These are phyloP conservation scores for Cladosporium oxysporum DNA, from an alignment of 2,329 filamentous ascomycete genomes.

Conservation along the genomic window DNA sequence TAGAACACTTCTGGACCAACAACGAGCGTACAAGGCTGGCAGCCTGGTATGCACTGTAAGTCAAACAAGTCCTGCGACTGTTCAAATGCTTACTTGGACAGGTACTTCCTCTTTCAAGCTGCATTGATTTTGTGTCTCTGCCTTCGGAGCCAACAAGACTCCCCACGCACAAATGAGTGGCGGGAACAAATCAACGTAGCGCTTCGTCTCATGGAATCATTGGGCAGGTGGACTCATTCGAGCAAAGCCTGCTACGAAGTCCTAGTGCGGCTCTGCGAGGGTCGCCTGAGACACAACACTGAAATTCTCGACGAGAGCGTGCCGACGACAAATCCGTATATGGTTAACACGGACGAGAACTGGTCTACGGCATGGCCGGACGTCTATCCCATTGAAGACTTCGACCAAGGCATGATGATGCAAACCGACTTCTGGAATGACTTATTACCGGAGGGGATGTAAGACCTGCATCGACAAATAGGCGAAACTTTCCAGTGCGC, in stretches of 20 bases:
- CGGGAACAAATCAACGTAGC: constrained; percentile 44
- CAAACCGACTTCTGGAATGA: background rate
- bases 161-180: constrained; percentile 43
- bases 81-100: background rate
- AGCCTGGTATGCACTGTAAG: constrained; percentile 51
- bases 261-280: background rate
- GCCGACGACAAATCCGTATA: background rate
- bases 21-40: constrained; percentile 43
- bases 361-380: background rate
- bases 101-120: constrained; percentile 50
- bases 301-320: background rate
- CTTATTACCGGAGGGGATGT: background rate
- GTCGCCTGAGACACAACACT: background rate
- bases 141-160: constrained; percentile 31
- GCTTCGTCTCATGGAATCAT: constrained; percentile 41
- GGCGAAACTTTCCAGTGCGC: background rate
- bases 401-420: background rate
- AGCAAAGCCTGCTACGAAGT: constrained; percentile 45
- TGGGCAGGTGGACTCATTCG: constrained; percentile 44
- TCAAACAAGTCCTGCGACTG: background rate
- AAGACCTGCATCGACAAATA: background rate
- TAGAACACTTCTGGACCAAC: constrained; percentile 42
- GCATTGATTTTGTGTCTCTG: constrained; percentile 52
- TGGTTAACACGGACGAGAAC: background rate
- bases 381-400: background rate